Percentiles rank a stretch among this genome's conserved stretches.
Conservation (phyloP, 1,139 yeast species). For the Hansenula lynferdii region DNA sequence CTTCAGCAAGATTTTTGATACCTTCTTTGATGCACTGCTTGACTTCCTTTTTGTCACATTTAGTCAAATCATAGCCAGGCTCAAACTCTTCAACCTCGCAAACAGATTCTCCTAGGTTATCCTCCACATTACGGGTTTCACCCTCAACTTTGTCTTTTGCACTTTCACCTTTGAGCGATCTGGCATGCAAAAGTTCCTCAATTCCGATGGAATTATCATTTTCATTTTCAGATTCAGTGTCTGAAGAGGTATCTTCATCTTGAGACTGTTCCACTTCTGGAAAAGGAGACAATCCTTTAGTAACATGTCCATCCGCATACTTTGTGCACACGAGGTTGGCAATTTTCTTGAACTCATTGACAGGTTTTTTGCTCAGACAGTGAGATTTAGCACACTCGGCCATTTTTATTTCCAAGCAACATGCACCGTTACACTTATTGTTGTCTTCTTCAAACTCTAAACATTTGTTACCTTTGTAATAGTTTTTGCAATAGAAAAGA, state of each 20-base stretch:
- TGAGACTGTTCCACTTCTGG: conserved; percentile 5
- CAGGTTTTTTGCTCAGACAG: conserved; percentile 14
- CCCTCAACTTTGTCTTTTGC: not conserved
- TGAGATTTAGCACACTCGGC: conserved; percentile 17
- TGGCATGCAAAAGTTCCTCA: not conserved
- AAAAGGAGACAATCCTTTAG: conserved; percentile 5
- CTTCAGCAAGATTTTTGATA: conserved; percentile 13
- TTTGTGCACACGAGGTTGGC: conserved; percentile 19
- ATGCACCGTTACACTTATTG: conserved; percentile 19
- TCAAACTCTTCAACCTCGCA: conserved; percentile 16
- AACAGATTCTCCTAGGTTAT: conserved; percentile 11
- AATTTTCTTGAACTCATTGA: conserved; percentile 11
- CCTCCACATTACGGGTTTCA: conserved; percentile 7
- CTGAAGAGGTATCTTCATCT: no score
- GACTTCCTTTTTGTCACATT: conserved; percentile 16
- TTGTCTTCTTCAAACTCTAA: conserved; percentile 5
- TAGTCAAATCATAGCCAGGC: conserved; percentile 17
- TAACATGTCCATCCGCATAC: conserved; percentile 12
- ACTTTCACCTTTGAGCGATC: not conserved
- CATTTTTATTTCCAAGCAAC: conserved; percentile 20
- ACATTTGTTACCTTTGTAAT: conserved; percentile 14
- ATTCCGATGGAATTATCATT: not conserved
- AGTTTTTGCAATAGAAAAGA: conserved; percentile 18
- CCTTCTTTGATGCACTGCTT: conserved; percentile 19
- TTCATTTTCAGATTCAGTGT: no score